These are phyloP conservation scores for Schizochytrium sp. DNA, from an alignment of 108 stramenopile genomes.

Conservation along the genomic window DNA sequence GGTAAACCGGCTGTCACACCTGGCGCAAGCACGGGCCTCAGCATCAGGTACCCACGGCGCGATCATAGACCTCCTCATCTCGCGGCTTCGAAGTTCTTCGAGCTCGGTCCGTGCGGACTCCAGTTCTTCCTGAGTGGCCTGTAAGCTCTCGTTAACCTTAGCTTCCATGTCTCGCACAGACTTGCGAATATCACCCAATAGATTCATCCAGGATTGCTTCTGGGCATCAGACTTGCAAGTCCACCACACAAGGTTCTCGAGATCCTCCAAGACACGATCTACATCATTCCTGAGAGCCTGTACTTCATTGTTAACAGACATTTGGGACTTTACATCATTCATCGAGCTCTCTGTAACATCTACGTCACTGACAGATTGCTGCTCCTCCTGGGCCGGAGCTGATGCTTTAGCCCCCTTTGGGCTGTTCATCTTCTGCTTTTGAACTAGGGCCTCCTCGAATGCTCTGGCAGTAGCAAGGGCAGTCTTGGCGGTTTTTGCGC, in stretches of 20 bases:
- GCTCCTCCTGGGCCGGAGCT: too few species aligned
- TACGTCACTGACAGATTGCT: too few species aligned
- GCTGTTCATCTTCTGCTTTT: background rate
- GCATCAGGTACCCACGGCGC: slow-evolving; percentile 51
- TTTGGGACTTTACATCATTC: background rate
- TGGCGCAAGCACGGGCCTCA: background rate
- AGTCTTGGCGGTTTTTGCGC: background rate
- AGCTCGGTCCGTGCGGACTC: background rate
- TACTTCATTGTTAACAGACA: background rate
- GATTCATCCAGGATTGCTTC: slow-evolving; percentile 33
- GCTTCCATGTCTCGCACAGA: background rate
- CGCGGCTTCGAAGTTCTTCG: background rate
- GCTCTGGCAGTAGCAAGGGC: background rate
- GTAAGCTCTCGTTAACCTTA: background rate
- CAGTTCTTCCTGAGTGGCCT: background rate
- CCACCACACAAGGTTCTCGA: slow-evolving; percentile 61
- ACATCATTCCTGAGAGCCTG: slow-evolving; percentile 11
- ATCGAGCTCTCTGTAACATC: background rate
- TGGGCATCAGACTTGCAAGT: slow-evolving; percentile 38
- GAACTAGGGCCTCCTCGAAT: background rate
- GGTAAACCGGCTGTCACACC: background rate
- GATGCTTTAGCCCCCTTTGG: too few species aligned
- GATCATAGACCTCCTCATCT: background rate
- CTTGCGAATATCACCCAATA: background rate
- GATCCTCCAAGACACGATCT: background rate